Evolutionary conservation across 2,329 filamentous ascomycete genomes (phyloP).

Genomic region (Pseudogymnoascus sp.): DNA sequence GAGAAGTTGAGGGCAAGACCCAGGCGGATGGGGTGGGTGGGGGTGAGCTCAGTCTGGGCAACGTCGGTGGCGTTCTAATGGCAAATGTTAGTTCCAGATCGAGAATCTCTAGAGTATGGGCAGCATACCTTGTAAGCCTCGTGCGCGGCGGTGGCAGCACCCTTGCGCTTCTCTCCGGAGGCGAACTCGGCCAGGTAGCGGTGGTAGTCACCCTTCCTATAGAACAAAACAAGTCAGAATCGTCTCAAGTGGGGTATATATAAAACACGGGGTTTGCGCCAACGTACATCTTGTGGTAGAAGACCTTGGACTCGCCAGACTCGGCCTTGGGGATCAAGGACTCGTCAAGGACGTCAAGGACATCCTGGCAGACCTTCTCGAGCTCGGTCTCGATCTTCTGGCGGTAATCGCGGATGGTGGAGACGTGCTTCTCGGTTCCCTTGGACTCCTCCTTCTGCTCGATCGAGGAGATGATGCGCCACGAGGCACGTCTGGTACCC

Average conservation of each 20-base stretch:
- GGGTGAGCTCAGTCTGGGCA: constrained; percentile 78
- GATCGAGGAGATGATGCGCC: constrained; percentile 97
- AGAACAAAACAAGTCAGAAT: constrained; percentile 14
- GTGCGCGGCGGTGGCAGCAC: constrained; percentile 84
- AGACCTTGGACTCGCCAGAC: constrained; percentile 97
- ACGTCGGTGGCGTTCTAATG: constrained; percentile 72
- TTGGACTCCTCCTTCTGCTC: constrained; percentile 99
- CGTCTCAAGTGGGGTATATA: constrained; percentile 10
- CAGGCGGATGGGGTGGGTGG: constrained; percentile 87
- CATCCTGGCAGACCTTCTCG: constrained; percentile 95
- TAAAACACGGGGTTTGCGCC: not conserved
- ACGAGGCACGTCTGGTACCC: constrained; percentile 90
- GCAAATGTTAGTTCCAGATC: not conserved
- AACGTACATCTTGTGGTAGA: constrained; percentile 97
- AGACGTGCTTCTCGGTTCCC: constrained; percentile 86
- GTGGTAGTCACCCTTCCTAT: constrained; percentile 99
- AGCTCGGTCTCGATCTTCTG: constrained; percentile 97
- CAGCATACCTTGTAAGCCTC: constrained; percentile 77
- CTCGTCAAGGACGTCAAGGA: constrained; percentile 88
- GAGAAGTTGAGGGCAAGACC: constrained; percentile 93
- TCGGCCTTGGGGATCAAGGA: constrained; percentile 90
- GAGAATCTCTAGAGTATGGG: not conserved
- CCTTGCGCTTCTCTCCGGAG: constrained; percentile 89
- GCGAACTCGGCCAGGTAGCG: constrained; percentile 97
- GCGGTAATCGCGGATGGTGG: constrained; percentile 94